Evolutionary conservation across 176 grass and related monocot genomes (phyloP).

Genomic region (Avena sativa): DNA sequence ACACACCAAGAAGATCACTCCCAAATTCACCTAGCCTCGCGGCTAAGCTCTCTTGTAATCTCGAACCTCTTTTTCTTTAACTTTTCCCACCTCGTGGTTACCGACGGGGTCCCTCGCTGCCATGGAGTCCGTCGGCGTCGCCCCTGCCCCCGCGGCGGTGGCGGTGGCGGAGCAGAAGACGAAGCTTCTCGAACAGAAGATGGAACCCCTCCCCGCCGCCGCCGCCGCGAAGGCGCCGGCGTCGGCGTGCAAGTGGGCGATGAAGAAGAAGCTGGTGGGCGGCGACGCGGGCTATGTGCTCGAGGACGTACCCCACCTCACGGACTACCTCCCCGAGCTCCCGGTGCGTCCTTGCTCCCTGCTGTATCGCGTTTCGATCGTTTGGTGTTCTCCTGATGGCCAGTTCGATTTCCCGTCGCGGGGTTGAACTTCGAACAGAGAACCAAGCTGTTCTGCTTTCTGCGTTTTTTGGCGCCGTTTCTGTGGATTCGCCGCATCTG

Average conservation of each 20-base stretch:
- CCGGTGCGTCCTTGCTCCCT: conserved; percentile 62
- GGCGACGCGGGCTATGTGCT: conserved; percentile 86
- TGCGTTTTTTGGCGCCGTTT: neutral
- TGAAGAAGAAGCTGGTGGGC: conserved; percentile 68
- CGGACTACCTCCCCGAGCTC: conserved; percentile 78
- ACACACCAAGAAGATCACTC: conserved; percentile 32
- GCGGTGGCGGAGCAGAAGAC: conserved; percentile 40
- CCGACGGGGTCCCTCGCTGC: conserved; percentile 5
- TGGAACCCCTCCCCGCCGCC: conserved; percentile 40
- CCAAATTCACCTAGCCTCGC: neutral
- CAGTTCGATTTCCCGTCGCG: conserved; percentile 32
- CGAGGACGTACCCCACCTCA: conserved; percentile 95
- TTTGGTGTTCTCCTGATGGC: conserved; percentile 33
- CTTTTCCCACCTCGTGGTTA: neutral
- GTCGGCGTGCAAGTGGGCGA: conserved; percentile 47
- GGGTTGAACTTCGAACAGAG: neutral
- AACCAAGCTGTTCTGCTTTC: conserved; percentile 2
- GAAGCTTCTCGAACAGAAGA: conserved; percentile 51
- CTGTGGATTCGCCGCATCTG: neutral
- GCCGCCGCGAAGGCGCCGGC: conserved; percentile 30
- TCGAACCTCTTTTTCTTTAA: neutral
- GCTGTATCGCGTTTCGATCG: conserved; percentile 20
- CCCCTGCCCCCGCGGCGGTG: conserved; percentile 36
- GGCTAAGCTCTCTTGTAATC: neutral
- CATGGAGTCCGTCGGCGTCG: conserved; percentile 51